Evolutionary conservation across 257 asterid species (phyloP), one percentile per base, ranked within the genome.

Genomic region (Ballota nigra): DNA sequence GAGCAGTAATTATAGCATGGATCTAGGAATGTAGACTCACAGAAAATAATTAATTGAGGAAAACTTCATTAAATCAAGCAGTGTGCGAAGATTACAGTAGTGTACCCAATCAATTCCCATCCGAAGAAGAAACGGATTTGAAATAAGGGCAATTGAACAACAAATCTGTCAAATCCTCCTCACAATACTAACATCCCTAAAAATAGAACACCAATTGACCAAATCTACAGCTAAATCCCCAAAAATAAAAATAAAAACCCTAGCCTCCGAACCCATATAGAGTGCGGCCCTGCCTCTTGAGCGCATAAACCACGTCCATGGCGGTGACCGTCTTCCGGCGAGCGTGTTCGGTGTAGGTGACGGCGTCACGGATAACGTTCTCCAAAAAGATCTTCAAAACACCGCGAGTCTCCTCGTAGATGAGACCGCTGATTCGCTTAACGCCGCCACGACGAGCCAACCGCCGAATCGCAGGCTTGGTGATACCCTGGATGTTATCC

Each of bases 401-500:
- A 5, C 88, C 84, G 34, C 86, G 88, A 16, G 88, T 84, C 76
- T 84, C 88, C 79, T 84, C 86, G 28, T 81, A 84, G 56, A 81
- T 84, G 49, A 84, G 76, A 1, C 88, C 86, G 76, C 86, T 84
- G 70, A 84, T 84, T 33, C 86, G 86, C 83, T 84, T 84, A 0
- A 84, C 86, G 53, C 88, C 88, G 26, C 86, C 88, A 0, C 86
- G 86, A 8, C 86, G 88, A 18, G 88, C 88, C 34, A 84, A 63
- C 2, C 88, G 88, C 19, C 88, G 84, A 29, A 84, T 84, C 52
- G 88, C 88, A n/a, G 88, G 88, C 82, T 84, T 84, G 12, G 88
- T 84, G 61, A 84, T 84, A 18, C 89, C 89, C 73, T 84, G 89
- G 24, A 84, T 84, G 80, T 82, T 80, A 52, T 84, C 88, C 19